phyloP scores from a whole-genome alignment of 495 filamentous ascomycete genomes.

The Annulohypoxylon nitens region DNA sequence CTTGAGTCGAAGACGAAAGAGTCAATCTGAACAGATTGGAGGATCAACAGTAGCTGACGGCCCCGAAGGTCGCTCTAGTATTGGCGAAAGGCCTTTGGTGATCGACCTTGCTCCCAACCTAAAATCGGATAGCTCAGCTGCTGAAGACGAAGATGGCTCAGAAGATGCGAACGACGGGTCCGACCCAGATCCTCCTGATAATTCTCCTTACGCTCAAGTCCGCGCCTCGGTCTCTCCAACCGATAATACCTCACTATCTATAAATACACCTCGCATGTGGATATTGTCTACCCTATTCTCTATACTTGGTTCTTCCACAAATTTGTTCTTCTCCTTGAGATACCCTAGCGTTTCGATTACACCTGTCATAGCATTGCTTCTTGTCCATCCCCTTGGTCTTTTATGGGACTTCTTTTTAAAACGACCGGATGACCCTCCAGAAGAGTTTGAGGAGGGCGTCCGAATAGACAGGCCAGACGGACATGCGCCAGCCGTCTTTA shows the following conservation, averaged over 20 bases:
- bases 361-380: conserved; percentile 83
- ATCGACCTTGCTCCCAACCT: conserved; percentile 52
- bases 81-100: conserved; percentile 56
- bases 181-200: conserved; percentile 68
- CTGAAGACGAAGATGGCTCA: conserved; percentile 45
- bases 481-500: conserved; percentile 36
- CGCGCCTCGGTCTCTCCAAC: conserved; percentile 80
- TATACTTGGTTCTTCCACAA: conserved; percentile 82
- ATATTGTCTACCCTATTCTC: conserved; percentile 80
- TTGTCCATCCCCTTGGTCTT: conserved; percentile 84
- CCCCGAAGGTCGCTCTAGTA: conserved; percentile 61
- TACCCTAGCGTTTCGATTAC: conserved; percentile 90
- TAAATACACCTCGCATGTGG: conserved; percentile 93
- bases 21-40: conserved; percentile 57
- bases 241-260: conserved; percentile 79
- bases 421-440: conserved; percentile 69
- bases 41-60: conserved; percentile 58
- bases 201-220: conserved; percentile 79
- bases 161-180: conserved; percentile 52
- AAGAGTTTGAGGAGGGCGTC: conserved; percentile 70
- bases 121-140: conserved; percentile 40
- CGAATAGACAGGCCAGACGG: conserved; percentile 41
- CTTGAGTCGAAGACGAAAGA: conserved; percentile 44
- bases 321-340: conserved; percentile 85
- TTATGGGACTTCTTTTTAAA: conserved; percentile 81